Evolutionary conservation across 2,329 filamentous ascomycete genomes (phyloP).

Genomic region (Microsporum canis): DNA sequence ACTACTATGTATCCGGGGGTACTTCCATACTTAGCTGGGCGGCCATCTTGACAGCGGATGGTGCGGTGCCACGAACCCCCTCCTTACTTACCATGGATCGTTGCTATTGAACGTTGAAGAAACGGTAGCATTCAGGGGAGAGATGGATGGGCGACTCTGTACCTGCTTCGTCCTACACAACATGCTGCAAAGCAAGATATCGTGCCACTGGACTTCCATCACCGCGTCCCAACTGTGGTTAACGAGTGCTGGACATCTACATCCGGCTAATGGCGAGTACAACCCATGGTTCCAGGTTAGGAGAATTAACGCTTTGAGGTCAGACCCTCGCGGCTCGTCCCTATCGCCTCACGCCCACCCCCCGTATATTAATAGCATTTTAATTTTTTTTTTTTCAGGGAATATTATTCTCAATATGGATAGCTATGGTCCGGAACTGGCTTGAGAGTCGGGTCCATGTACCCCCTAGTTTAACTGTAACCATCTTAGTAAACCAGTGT

Average conservation of each 20-base stretch:
- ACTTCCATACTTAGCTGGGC: no score
- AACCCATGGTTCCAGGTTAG: not conserved
- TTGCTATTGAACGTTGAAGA: no score
- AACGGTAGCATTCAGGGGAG: no score
- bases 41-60: no score
- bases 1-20: no score
- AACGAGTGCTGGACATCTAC: not conserved
- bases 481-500: not conserved
- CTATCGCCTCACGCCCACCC: not conserved
- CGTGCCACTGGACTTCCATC: not conserved
- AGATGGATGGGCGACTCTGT: no score
- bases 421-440: not conserved
- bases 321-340: not conserved
- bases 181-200: not conserved
- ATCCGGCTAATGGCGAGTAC: not conserved
- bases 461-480: not conserved
- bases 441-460: not conserved
- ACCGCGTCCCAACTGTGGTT: not conserved
- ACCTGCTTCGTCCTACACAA: not conserved
- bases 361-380: not conserved
- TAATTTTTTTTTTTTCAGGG: not conserved
- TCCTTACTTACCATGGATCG: no score
- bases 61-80: no score
- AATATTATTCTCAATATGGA: not conserved
- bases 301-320: not conserved